phyloP scores from a whole-genome alignment of 2,329 filamentous ascomycete genomes.

The Ceratocystis diversiconidia region DNA sequence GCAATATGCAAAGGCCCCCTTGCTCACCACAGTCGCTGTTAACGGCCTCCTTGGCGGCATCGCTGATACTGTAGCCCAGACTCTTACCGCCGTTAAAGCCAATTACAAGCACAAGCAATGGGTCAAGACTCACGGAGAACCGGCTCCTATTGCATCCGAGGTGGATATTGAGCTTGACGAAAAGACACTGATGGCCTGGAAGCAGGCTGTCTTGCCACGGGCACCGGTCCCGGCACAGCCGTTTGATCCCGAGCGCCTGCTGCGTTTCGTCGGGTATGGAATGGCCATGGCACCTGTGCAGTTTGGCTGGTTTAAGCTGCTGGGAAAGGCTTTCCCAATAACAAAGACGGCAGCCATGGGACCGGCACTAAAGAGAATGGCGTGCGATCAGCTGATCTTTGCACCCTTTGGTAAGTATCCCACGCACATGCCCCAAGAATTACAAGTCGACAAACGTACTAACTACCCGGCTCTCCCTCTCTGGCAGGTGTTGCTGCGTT shows the following conservation, averaged over 20 bases:
- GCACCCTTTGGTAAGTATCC: conserved; percentile 50
- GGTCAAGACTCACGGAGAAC: conserved; percentile 57
- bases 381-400: conserved; percentile 85
- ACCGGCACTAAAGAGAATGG: conserved; percentile 78
- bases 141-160: neutral
- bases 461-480: neutral
- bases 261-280: conserved; percentile 92
- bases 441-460: conserved; percentile 23
- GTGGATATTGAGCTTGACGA: conserved; percentile 52
- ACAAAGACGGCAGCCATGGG: conserved; percentile 58
- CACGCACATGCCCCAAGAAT: too few species aligned
- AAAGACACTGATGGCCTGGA: conserved; percentile 53
- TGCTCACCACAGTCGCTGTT: conserved; percentile 97
- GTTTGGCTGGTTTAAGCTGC: conserved; percentile 88
- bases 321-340: conserved; percentile 70
- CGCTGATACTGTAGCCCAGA: conserved; percentile 90
- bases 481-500: conserved; percentile 50
- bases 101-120: conserved; percentile 31
- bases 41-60: conserved; percentile 92
- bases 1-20: conserved; percentile 28
- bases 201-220: conserved; percentile 51
- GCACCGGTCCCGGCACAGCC: conserved; percentile 28
- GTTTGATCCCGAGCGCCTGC: conserved; percentile 91
- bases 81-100: conserved; percentile 68
- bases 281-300: conserved; percentile 93